phyloP scores from a whole-genome alignment of 2,329 filamentous ascomycete genomes.

The Claviceps monticola region DNA sequence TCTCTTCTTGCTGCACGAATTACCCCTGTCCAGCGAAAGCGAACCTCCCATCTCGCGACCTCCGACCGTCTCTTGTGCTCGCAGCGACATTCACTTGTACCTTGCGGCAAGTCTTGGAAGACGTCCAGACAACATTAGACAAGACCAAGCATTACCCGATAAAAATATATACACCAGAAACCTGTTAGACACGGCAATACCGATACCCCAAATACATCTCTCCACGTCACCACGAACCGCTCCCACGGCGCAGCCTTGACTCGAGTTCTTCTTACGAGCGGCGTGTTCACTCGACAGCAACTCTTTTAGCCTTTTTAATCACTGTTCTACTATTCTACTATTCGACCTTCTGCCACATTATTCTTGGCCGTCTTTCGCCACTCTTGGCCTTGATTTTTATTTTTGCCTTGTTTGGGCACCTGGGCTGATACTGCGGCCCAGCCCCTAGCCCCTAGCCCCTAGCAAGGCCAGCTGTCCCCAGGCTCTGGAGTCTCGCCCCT shows the following conservation, averaged over 20 bases:
- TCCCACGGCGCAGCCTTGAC: neutral
- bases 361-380: conserved; percentile 2
- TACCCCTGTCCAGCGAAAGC: no score
- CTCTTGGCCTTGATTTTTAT: neutral
- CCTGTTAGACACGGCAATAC: neutral
- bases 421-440: neutral
- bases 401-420: no score
- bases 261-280: conserved; percentile 1
- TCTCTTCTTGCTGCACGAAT: neutral
- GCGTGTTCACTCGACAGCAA: neutral
- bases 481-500: conserved; percentile 12
- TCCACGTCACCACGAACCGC: neutral
- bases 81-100: conserved; percentile 39
- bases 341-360: neutral
- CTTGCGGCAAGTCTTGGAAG: conserved; percentile 22
- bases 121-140: conserved; percentile 6
- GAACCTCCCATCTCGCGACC: neutral
- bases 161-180: no score
- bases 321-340: neutral
- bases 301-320: neutral
- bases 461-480: neutral
- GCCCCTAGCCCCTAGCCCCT: neutral
- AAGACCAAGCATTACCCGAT: neutral
- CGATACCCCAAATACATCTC: neutral
- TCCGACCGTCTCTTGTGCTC: conserved; percentile 7